phyloP scores from a whole-genome alignment of 2,329 filamentous ascomycete species.

The Furcasterigmium furcatum region DNA sequence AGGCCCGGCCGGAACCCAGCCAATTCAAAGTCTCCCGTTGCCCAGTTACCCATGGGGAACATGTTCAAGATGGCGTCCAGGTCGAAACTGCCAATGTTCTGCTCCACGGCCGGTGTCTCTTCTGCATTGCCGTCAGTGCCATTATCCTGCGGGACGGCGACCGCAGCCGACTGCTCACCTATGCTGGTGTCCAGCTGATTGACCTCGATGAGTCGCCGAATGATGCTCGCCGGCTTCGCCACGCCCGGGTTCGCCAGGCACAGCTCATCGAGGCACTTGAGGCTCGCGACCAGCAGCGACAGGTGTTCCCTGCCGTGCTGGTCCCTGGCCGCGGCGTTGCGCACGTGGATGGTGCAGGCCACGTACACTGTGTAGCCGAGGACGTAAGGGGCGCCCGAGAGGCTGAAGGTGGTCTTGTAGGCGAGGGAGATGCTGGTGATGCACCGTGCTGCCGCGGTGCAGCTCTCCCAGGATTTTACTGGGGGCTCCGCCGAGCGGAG shows the following conservation, averaged over 20 bases:
- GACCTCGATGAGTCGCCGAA: too few species aligned
- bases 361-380: conserved; percentile 33
- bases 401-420: conserved; percentile 25
- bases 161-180: too few species aligned
- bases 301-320: conserved; percentile 18
- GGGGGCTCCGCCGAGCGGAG: conserved; percentile 6
- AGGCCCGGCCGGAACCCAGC: too few species aligned
- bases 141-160: too few species aligned
- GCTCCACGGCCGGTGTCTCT: too few species aligned
- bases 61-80: too few species aligned
- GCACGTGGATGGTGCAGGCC: conserved; percentile 34
- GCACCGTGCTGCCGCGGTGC: conserved; percentile 27
- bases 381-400: conserved; percentile 29
- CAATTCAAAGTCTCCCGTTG: too few species aligned
- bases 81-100: too few species aligned
- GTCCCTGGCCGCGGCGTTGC: conserved; percentile 24
- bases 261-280: conserved; percentile 27
- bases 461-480: conserved; percentile 20
- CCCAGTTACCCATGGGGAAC: too few species aligned
- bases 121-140: too few species aligned
- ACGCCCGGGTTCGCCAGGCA: conserved; percentile 20
- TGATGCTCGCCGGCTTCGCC: too few species aligned
- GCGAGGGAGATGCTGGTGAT: conserved; percentile 31
- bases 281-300: conserved; percentile 18
- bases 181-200: too few species aligned